phyloP scores from a whole-genome alignment of 1,284 basidiomycete species.

The Chalciporus sp. region DNA sequence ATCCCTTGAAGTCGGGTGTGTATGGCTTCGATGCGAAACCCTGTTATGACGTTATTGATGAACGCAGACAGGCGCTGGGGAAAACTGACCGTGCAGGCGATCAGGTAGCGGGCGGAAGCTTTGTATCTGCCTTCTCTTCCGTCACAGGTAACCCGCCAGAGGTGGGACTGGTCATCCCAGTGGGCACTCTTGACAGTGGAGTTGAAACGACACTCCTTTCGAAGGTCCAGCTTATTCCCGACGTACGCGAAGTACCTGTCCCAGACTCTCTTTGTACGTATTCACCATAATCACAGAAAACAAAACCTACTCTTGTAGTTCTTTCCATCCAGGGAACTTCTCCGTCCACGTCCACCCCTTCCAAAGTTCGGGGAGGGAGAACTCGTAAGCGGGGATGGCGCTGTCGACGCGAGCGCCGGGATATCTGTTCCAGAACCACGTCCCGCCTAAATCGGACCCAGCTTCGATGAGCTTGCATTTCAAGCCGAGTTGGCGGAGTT shows the following conservation, averaged over 20 bases:
- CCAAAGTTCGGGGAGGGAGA: constrained; percentile 18
- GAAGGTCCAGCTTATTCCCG: constrained; percentile 11
- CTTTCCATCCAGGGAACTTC: constrained; percentile 17
- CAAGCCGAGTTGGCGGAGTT: too few species aligned
- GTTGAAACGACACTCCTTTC: constrained; percentile 20
- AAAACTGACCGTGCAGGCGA: constrained; percentile 18
- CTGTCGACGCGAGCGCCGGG: too few species aligned
- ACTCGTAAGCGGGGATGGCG: too few species aligned
- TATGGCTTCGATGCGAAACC: constrained; percentile 19
- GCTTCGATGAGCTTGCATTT: too few species aligned
- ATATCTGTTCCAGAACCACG: too few species aligned
- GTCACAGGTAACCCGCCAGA: constrained; percentile 12
- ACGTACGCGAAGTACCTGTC: constrained; percentile 20
- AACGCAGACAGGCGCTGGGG: background rate
- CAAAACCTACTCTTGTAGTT: background rate
- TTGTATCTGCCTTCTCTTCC: constrained; percentile 14
- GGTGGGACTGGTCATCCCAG: constrained; percentile 17
- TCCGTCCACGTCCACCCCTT: constrained; percentile 25
- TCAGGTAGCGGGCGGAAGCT: constrained; percentile 12
- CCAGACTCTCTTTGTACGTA: too few species aligned
- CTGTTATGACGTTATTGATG: background rate
- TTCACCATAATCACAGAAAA: too few species aligned
- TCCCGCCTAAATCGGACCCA: too few species aligned
- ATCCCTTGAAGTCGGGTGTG: constrained; percentile 11
- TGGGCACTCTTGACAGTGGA: constrained; percentile 7